Evolutionary conservation across 2,329 filamentous ascomycete species (phyloP).

Genomic region (Pezicula neosporulosa): DNA sequence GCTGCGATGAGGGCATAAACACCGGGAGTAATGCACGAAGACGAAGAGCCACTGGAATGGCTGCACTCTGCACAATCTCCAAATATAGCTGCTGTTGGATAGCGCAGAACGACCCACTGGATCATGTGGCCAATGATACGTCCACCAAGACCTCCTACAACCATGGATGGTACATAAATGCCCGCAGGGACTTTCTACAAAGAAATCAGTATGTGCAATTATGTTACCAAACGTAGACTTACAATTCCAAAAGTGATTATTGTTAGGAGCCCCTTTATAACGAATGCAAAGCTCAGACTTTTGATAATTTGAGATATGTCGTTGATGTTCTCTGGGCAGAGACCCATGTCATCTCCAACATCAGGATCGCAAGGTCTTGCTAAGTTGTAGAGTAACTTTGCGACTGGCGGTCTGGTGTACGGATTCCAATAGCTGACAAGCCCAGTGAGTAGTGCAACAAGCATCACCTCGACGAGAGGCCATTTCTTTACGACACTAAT

Average conservation of each 20-base stretch:
- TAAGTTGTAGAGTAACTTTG: constrained; percentile 85
- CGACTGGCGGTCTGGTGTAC: constrained; percentile 84
- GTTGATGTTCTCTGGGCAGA: constrained; percentile 70
- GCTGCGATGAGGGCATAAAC: constrained; percentile 94
- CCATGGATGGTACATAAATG: constrained; percentile 98
- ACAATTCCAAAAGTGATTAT: constrained; percentile 88
- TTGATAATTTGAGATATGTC: constrained; percentile 76
- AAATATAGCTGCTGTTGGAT: constrained; percentile 71
- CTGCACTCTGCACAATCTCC: constrained; percentile 69
- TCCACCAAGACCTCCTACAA: constrained; percentile 89
- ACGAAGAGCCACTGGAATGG: constrained; percentile 66
- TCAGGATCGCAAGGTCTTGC: constrained; percentile 81
- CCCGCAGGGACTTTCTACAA: constrained; percentile 82
- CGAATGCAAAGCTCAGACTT: constrained; percentile 72
- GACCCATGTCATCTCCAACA: constrained; percentile 59
- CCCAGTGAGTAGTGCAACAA: constrained; percentile 84
- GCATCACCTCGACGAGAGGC: constrained; percentile 80
- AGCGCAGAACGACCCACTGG: constrained; percentile 75
- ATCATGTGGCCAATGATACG: constrained; percentile 82
- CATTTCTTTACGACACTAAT: constrained; percentile 76
- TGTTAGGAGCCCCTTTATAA: constrained; percentile 87
- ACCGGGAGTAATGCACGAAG: constrained; percentile 90
- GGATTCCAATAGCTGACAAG: constrained; percentile 90
- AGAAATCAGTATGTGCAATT: not conserved
- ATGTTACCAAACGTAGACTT: constrained; percentile 28